Percentiles rank a stretch among this genome's conserved stretches.
Evolutionary conservation across 2,329 filamentous ascomycete genomes (phyloP).

Genomic region (Pyrenochaeta sp.): DNA sequence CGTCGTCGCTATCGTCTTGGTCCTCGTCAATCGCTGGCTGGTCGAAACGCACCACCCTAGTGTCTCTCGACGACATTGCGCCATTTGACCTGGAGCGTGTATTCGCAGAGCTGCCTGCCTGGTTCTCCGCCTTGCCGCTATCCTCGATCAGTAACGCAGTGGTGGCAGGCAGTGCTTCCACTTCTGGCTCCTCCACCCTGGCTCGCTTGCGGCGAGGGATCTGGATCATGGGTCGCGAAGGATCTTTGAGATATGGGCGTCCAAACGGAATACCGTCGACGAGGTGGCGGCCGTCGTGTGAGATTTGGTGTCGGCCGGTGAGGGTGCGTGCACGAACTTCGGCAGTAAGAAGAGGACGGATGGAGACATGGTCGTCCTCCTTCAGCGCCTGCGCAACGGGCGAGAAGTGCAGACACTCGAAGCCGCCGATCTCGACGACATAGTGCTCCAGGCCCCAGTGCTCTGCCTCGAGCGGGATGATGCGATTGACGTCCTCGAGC

Average conservation of each 20-base stretch:
- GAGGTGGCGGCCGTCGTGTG: constrained; percentile 77
- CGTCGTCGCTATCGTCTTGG: constrained; percentile 24
- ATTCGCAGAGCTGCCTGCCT: neutral
- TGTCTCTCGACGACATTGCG: neutral
- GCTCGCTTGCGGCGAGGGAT: constrained; percentile 78
- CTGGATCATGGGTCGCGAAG: constrained; percentile 69
- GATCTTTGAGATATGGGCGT: constrained; percentile 68
- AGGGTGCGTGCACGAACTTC: constrained; percentile 77
- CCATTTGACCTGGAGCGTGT: neutral
- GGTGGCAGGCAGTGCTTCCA: constrained; percentile 23
- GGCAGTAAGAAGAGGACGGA: constrained; percentile 76
- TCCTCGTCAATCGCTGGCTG: constrained; percentile 15
- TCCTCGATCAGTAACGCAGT: constrained; percentile 18
- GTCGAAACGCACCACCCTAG: constrained; percentile 35
- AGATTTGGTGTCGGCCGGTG: constrained; percentile 82
- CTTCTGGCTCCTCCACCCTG: constrained; percentile 40
- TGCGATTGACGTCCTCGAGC: constrained; percentile 78
- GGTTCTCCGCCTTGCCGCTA: constrained; percentile 3
- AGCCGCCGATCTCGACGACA: constrained; percentile 77
- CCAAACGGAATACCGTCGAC: constrained; percentile 89
- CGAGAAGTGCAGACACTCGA: constrained; percentile 89
- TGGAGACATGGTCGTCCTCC: constrained; percentile 83
- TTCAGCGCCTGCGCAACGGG: constrained; percentile 73
- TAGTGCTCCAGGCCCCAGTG: constrained; percentile 93
- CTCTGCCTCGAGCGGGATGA: constrained; percentile 79